These are phyloP conservation scores for Syncephalastrum sp. DNA, from an alignment of 371 early-diverging fungal species.

Conservation along the genomic window DNA sequence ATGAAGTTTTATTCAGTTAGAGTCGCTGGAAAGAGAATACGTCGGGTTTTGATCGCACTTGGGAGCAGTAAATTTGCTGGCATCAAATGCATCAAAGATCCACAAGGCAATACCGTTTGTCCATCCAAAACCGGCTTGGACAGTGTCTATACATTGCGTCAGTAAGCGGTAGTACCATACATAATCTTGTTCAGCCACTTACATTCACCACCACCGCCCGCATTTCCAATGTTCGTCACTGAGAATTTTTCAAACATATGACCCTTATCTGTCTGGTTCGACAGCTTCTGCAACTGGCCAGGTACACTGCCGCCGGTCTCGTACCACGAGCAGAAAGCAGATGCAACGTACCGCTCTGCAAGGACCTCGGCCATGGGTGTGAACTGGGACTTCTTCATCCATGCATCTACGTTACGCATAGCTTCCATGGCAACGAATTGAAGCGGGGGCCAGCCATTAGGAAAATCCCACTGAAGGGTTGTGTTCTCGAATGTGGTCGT, in stretches of 20 bases:
- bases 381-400: slow-evolving; percentile 9
- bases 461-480: slow-evolving; percentile 88
- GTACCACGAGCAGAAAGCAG: slow-evolving; percentile 73
- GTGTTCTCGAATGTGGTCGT: slow-evolving; percentile 62
- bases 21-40: neutral
- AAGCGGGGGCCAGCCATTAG: slow-evolving; percentile 79
- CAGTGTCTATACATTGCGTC: slow-evolving; percentile 31
- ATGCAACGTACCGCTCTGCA: slow-evolving; percentile 64
- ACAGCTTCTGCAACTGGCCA: slow-evolving; percentile 31
- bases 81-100: slow-evolving; percentile 53
- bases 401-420: slow-evolving; percentile 31
- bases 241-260: slow-evolving; percentile 87
- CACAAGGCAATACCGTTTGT: slow-evolving; percentile 85
- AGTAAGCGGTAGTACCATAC: neutral
- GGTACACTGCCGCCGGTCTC: slow-evolving; percentile 62
- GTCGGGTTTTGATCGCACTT: slow-evolving; percentile 22
- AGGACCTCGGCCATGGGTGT: slow-evolving; percentile 40
- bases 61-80: slow-evolving; percentile 34
- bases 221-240: slow-evolving; percentile 52
- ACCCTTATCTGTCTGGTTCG: slow-evolving; percentile 37
- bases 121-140: slow-evolving; percentile 94
- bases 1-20: too few species aligned
- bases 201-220: slow-evolving; percentile 85
- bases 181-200: slow-evolving; percentile 1
- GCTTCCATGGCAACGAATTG: slow-evolving; percentile 57